A percentile compares a stretch with the other conserved stretches of the same genome.
phyloP scores from a whole-genome alignment of 1,139 yeast species.

The Casaregolazyma suthepensis region DNA sequence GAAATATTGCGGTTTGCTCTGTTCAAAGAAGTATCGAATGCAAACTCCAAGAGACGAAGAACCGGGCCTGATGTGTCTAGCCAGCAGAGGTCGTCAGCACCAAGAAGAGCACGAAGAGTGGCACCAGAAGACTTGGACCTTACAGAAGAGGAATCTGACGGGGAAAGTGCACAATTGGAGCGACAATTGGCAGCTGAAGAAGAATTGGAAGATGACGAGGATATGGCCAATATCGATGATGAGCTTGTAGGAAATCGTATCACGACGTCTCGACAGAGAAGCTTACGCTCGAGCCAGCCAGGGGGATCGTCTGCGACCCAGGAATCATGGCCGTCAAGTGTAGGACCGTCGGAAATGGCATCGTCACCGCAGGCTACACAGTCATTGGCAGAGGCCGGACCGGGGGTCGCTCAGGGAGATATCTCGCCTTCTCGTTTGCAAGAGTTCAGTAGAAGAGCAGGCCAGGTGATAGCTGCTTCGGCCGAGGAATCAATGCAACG shows the following conservation, averaged over 20 bases:
- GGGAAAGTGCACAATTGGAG: conserved; percentile 1
- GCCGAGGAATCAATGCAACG: conserved; percentile 26
- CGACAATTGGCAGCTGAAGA: conserved; percentile 4
- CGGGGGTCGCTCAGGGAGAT: conserved; percentile 19
- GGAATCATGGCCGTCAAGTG: conserved; percentile 24
- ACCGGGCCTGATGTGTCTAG: conserved; percentile 14
- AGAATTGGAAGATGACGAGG: conserved; percentile 18
- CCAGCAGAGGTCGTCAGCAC: neutral
- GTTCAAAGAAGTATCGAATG: conserved; percentile 57
- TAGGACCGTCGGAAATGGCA: conserved; percentile 9
- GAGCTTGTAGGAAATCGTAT: conserved; percentile 3
- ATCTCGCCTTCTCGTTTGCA: conserved; percentile 31
- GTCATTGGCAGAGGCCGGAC: conserved; percentile 16
- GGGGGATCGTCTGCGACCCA: conserved; percentile 20
- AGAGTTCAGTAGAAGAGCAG: conserved; percentile 29
- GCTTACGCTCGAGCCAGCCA: conserved; percentile 8
- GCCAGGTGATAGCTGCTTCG: conserved; percentile 31
- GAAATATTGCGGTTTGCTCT: conserved; percentile 78
- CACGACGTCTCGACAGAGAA: conserved; percentile 23
- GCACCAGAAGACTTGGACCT: conserved; percentile 9
- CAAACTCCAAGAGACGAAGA: conserved; percentile 26
- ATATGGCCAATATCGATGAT: conserved; percentile 9
- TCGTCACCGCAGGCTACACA: conserved; percentile 5
- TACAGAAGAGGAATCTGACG: conserved; percentile 13
- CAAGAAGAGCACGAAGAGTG: neutral